Evolutionary conservation across 148 eudicot species (phyloP).

Genomic region (Bassia scoparia): DNA sequence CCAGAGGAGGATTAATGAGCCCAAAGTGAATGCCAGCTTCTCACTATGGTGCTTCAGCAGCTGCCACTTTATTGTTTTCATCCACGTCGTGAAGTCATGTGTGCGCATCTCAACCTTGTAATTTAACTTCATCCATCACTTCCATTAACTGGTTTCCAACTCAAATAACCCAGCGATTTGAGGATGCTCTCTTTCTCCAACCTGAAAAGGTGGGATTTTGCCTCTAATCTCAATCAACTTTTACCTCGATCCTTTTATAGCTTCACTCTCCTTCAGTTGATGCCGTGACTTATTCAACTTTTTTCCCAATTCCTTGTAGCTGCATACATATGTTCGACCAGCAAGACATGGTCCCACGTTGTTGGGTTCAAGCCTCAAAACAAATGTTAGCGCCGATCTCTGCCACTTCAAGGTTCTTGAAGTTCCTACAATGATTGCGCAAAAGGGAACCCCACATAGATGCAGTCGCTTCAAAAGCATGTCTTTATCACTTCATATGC

Average conservation of each 20-base stretch:
- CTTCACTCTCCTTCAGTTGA: constrained; percentile 53
- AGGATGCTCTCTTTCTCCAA: constrained; percentile 60
- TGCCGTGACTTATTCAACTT: constrained; percentile 52
- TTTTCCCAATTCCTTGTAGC: constrained; percentile 58
- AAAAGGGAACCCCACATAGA: constrained; percentile 82
- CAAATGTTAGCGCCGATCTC: constrained; percentile 67
- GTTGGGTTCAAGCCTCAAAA: constrained; percentile 65
- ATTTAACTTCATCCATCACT: constrained; percentile 48
- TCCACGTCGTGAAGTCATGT: constrained; percentile 74
- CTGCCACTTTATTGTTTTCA: constrained; percentile 41
- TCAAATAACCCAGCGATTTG: constrained; percentile 39
- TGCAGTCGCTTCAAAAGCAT: constrained; percentile 73
- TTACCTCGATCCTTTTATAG: constrained; percentile 56
- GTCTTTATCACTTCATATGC: constrained; percentile 53
- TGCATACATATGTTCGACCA: constrained; percentile 69
- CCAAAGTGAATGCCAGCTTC: constrained; percentile 66
- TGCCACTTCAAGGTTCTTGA: constrained; percentile 50
- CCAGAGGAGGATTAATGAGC: constrained; percentile 49
- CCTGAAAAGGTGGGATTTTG: constrained; percentile 63
- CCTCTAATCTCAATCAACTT: constrained; percentile 66
- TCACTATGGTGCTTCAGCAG: constrained; percentile 72
- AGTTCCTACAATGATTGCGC: constrained; percentile 59
- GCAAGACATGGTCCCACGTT: constrained; percentile 75
- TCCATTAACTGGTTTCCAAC: constrained; percentile 50
- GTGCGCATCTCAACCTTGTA: constrained; percentile 44